These are phyloP conservation scores for Lactarius trivialis DNA, from an alignment of 768 basidiomycete genomes.

Conservation along the genomic window DNA sequence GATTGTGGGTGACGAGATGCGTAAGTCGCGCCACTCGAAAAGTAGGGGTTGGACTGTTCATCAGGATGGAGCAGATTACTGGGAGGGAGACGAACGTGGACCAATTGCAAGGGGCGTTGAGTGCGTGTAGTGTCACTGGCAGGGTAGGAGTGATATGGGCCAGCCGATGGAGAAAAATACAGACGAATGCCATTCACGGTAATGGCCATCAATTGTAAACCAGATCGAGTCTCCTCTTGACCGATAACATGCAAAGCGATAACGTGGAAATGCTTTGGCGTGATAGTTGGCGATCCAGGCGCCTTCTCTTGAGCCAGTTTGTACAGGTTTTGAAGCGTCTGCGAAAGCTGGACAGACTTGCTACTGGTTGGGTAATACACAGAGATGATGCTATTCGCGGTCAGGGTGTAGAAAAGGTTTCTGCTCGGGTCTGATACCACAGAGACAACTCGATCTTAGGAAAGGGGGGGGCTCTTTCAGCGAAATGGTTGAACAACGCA, in stretches of 20 bases:
- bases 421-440: conserved; percentile 62
- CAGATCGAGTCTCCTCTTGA: conserved; percentile 57
- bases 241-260: conserved; percentile 64
- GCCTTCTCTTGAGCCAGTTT: conserved; percentile 77
- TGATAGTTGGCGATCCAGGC: conserved; percentile 66
- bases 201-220: conserved; percentile 72
- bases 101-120: conserved; percentile 51
- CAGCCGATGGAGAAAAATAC: conserved; percentile 62
- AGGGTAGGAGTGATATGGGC: conserved; percentile 46
- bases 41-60: conserved; percentile 49
- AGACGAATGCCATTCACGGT: conserved; percentile 79
- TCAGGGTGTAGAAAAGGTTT: conserved; percentile 74
- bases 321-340: conserved; percentile 67
- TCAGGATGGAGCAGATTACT: conserved; percentile 72
- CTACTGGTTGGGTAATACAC: conserved; percentile 59
- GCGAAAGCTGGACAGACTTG: conserved; percentile 63
- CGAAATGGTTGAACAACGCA: conserved; percentile 1
- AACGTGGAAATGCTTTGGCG: conserved; percentile 64
- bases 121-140: conserved; percentile 27
- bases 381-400: conserved; percentile 56
- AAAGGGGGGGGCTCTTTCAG: conserved; percentile 3
- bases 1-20: conserved; percentile 37
- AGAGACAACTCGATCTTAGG: conserved; percentile 60
- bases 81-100: conserved; percentile 77
- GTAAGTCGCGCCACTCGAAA: conserved; percentile 43